Percentiles rank a stretch among this genome's conserved stretches.
phyloP scores from a whole-genome alignment of 306 rosid genomes.

The Medicago lupulina region DNA sequence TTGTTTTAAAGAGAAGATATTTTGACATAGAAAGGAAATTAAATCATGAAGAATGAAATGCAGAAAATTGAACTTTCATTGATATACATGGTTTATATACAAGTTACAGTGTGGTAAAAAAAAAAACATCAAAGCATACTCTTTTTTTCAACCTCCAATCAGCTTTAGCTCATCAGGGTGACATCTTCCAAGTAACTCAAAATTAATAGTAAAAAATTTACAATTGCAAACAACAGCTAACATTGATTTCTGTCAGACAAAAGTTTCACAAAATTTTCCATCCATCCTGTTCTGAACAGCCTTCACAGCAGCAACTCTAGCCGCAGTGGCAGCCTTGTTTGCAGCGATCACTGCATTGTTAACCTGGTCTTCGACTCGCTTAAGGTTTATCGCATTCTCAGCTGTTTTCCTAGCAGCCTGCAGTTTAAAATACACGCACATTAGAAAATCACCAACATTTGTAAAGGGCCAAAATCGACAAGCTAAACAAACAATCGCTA shows the following conservation, averaged over 20 bases:
- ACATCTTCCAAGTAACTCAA: constrained; percentile 55
- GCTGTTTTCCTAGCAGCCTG: constrained; percentile 91
- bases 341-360: constrained; percentile 85
- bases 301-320: constrained; percentile 97
- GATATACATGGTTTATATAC: constrained; percentile 77
- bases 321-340: constrained; percentile 89
- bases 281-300: constrained; percentile 95
- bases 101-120: constrained; percentile 63
- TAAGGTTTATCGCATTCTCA: constrained; percentile 68
- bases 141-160: constrained; percentile 66
- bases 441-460: neutral
- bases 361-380: constrained; percentile 75
- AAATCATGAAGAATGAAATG: constrained; percentile 20
- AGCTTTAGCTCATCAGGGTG: constrained; percentile 81
- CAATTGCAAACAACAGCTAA: constrained; percentile 56
- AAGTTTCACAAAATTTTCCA: constrained; percentile 81
- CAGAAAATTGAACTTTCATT: constrained; percentile 58
- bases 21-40: too few species aligned
- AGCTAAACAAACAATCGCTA: neutral
- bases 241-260: constrained; percentile 52
- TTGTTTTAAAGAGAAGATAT: neutral
- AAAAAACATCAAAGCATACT: constrained; percentile 49
- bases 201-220: constrained; percentile 65
- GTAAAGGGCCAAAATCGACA: neutral
- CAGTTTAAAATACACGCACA: constrained; percentile 25